Percentiles rank a stretch among this genome's conserved stretches.
Conservation (phyloP, 177 flowering plant species). For the Vitis hybrid region DNA sequence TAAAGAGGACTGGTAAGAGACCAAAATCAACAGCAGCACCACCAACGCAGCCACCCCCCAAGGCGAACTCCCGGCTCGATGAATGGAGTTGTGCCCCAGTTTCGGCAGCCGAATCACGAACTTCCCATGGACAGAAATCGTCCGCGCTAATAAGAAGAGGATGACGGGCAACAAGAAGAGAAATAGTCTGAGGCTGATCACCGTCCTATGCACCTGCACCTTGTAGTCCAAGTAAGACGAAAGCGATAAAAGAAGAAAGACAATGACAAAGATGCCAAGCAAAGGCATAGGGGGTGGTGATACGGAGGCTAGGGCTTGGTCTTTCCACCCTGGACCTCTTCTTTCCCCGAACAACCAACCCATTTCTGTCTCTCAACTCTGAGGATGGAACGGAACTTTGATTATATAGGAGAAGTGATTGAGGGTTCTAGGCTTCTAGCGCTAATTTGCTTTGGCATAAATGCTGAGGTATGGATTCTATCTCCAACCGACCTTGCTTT, state of each 20-base stretch:
- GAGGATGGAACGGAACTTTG: neutral
- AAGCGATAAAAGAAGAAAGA: conserved; percentile 30
- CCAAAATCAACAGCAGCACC: conserved; percentile 39
- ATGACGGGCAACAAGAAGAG: conserved; percentile 34
- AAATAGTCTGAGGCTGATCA: conserved; percentile 25
- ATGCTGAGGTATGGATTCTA: conserved; percentile 24
- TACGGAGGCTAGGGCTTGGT: conserved; percentile 29
- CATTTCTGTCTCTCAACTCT: conserved; percentile 22
- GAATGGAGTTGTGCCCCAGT: conserved; percentile 5
- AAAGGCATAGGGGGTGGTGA: conserved; percentile 47
- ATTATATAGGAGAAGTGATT: neutral
- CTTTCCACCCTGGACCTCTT: conserved; percentile 44
- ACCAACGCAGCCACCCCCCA: conserved; percentile 35
- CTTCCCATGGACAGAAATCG: conserved; percentile 6
- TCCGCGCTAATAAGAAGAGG: conserved; percentile 26
- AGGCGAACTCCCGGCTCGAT: conserved; percentile 29
- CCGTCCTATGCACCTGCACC: conserved; percentile 18
- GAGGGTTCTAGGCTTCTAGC: neutral
- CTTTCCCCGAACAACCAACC: conserved; percentile 36
- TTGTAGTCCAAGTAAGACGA: conserved; percentile 27
- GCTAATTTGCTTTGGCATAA: conserved; percentile 26
- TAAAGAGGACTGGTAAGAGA: conserved; percentile 32
- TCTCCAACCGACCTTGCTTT: conserved; percentile 20
- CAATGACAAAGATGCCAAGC: conserved; percentile 35
- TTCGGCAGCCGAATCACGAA: conserved; percentile 11